Evolutionary conservation across 805 yeast species (phyloP), one percentile per base, ranked within the genome.

Genomic region (Myxozyma vanderwaltii): DNA sequence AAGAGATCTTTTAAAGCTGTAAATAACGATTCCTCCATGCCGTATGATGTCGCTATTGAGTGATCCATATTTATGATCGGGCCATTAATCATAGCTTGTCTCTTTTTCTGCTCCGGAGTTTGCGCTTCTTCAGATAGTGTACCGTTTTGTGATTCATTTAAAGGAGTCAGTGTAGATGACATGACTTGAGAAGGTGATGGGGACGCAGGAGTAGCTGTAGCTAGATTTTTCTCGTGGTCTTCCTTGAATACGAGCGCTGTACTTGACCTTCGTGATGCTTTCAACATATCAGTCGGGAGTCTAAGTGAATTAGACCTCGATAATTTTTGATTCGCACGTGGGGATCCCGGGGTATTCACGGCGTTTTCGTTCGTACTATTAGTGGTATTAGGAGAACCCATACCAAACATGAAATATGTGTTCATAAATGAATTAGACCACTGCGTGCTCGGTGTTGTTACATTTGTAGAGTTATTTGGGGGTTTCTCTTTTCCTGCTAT

Each of bases 1-100:
- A 89, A 92, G 12, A 90, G 75, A 71, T 94, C 99, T 69, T 89
- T 89, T 58, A 92, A 75, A 0, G 94, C 83, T 1, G 86, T 79
- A 64, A 81, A 85, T 41, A 88, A 71, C 19, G 81, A 73, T 65
- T 81, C 79, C 12, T 75, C 71, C 76, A 80, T 73, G 27, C 74
- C 78, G 69, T 86, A 85, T 10, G 80, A 77, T 23, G 75, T 72
- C 58, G 79, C 78, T 51, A 85, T 73, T 0, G 88, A 78, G 61
- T 84, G 84, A 70, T 92, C 97, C 45, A 91, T 71, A 70, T 91
- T 91, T 51, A 91, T 70, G 4, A 94, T 83, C 48, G 56, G 59
- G 6, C 63, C 66, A 29, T 41, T 44, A 24, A 38, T 19, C 44
- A 62, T 45, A 13, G 61, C 61, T 7, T 41, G 53, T 47, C 49